Base-by-base conservation (phyloP, 208 protist genomes). In the Naegleria fowleri region DNA sequence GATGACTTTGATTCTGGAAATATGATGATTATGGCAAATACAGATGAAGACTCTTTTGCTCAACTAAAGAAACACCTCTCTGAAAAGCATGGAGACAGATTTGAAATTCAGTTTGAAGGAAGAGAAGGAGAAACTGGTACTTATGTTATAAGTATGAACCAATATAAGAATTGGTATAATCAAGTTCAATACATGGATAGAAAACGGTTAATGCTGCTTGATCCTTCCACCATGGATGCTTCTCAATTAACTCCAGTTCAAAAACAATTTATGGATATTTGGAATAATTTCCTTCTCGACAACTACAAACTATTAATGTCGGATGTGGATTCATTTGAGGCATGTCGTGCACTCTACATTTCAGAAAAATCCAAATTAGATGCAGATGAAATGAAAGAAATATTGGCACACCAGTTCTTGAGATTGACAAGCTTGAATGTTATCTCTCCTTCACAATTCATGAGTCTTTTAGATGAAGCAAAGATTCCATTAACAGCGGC, bases 241-340 rank as follows among this genome's bases (percentile, higher is more conserved):
- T 29, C 11, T 67, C 55, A 67, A 67, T 29, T 67, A 29, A 67
- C 55, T 67, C 55, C 11, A 29, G 22, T 67, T 19, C 55, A 67
- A 67, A 67, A 67, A 67, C 55, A 67, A 67, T 67, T 67, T 67
- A 67, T 67, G 55, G 55, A 67, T 67, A 29, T 67, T 67, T 67
- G 55, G 55, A 67, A 67, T 67, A 67, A 0, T 67, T 67, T 29
- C 22, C 55, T 67, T 29, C 22, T 67, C 2, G 55, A 67, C 11
- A 67, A 19, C 22, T 67, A 29, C 55, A 67, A 67, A 67, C 22
- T 67, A 67, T 67, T 67, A 19, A 67, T 67, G 55, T 29, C 55
- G 19, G 55, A 67, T 29, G 19, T 29, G 19, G 55, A 67, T 29
- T 15, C 55, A 29, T 29, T 29, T 67, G 55, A 67, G 3, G 55